These are phyloP conservation scores for Akebia trifoliata DNA, from an alignment of 164 flowering plant genomes.

Conservation along the genomic window DNA sequence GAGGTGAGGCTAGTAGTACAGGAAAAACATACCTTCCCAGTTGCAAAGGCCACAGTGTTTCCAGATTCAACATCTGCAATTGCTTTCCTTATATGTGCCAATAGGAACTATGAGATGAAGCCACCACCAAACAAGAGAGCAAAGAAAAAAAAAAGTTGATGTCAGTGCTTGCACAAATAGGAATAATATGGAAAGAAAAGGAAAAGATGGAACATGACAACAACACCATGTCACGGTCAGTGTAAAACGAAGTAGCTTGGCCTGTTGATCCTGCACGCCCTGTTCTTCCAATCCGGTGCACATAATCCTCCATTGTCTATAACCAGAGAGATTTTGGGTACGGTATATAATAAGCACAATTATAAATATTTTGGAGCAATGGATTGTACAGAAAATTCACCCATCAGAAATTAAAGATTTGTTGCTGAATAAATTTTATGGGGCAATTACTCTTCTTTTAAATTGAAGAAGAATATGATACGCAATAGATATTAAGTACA, in stretches of 20 bases:
- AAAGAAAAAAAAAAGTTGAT: conserved; percentile 4
- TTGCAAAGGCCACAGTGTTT: conserved; percentile 46
- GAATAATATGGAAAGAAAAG: background rate
- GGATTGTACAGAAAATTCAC: background rate
- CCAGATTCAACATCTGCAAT: conserved; percentile 56
- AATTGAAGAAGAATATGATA: too few relatives aligned
- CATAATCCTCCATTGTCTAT: conserved; percentile 68
- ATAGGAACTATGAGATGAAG: conserved; percentile 36
- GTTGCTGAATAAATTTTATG: background rate
- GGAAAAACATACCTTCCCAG: conserved; percentile 52
- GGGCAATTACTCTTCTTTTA: too few relatives aligned
- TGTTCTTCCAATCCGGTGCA: conserved; percentile 68
- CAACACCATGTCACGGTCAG: conserved; percentile 56
- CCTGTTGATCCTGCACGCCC: conserved; percentile 72
- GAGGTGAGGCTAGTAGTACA: too few relatives aligned
- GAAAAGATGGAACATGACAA: background rate
- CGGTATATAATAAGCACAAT: background rate
- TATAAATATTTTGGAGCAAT: background rate
- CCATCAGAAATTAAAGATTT: background rate
- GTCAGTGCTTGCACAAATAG: background rate
- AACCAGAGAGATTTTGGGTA: conserved; percentile 3
- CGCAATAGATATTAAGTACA: too few relatives aligned
- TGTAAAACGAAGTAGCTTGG: conserved; percentile 60
- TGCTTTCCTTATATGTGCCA: conserved; percentile 60
- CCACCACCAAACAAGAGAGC: conserved; percentile 6